These are phyloP conservation scores for Lentithecium fluviatile DNA, from an alignment of 495 filamentous ascomycete genomes.

Conservation along the genomic window DNA sequence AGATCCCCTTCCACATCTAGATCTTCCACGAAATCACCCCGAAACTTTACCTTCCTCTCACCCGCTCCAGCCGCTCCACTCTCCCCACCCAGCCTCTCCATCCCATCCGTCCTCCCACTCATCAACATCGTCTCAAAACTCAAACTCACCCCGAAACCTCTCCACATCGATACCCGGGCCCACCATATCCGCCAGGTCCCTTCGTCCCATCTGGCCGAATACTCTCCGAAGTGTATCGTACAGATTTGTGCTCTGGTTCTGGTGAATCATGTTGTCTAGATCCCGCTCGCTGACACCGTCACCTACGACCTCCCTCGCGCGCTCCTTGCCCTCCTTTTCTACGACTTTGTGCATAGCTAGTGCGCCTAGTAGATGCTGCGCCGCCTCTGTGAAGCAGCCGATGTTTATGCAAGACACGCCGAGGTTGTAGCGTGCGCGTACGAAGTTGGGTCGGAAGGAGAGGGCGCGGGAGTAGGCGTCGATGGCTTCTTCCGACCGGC, in stretches of 20 bases:
- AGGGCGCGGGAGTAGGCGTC: slow-evolving; percentile 93
- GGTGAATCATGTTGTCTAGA: slow-evolving; percentile 75
- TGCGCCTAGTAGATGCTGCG: slow-evolving; percentile 89
- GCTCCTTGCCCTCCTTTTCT: slow-evolving; percentile 78
- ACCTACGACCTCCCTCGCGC: slow-evolving; percentile 77
- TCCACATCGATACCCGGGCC: slow-evolving; percentile 88
- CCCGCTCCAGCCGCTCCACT: neutral
- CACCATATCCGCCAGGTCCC: slow-evolving; percentile 84
- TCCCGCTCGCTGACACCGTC: slow-evolving; percentile 61
- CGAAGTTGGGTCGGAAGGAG: slow-evolving; percentile 87
- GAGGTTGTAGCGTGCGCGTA: slow-evolving; percentile 93
- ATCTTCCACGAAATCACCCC: neutral
- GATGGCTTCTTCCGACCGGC: slow-evolving; percentile 90
- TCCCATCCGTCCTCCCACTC: neutral
- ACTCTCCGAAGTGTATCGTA: slow-evolving; percentile 91
- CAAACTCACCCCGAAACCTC: slow-evolving; percentile 77
- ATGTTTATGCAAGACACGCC: slow-evolving; percentile 98
- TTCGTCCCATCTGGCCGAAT: slow-evolving; percentile 87
- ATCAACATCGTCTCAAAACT: slow-evolving; percentile 54
- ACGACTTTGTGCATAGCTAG: slow-evolving; percentile 96
- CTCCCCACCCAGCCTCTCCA: neutral
- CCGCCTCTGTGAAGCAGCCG: slow-evolving; percentile 87
- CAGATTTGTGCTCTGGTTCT: slow-evolving; percentile 95
- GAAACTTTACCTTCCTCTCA: neutral
- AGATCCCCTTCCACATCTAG: slow-evolving; percentile 10